Base-by-base conservation (phyloP, 1,284 basidiomycete genomes). In the Naganishia sp. region DNA sequence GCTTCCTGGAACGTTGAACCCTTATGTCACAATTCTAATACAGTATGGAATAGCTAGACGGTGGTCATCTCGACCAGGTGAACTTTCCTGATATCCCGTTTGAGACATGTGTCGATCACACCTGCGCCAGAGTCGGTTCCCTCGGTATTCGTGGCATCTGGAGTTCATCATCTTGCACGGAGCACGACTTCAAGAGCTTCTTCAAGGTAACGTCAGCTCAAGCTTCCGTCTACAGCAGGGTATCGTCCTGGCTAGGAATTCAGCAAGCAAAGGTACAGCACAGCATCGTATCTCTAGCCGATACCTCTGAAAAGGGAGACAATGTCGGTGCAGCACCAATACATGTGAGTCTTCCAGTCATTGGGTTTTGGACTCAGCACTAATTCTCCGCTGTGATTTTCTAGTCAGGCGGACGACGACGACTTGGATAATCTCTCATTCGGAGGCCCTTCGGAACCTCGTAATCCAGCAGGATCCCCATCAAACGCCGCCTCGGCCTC, bases 331-430 rank as follows among this genome's bases (percentile, higher is more conserved):
- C 61, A 63, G 18, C 61, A 53, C 23, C 61, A 63, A 35, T 63
- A 63, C 47, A 63, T 63, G 61, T 63, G 15, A 54, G 61, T 52
- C 10, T 18, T 3, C 25, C 6, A 23, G 2, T 17, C 28, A 10
- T 15, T 21, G 23, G 15, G 9, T 32, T 32, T 25, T 11, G 28
- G 25, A 18, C 28, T 17, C 13, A 39, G 54, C 18, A 4, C 42
- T 39, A 32, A 47, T 25, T 10, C 32, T 31, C 23, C 42, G 60
- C 18, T 66, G 3, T 31, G 23, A 35, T 17, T 32, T 13, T 43
- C 28, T 42, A 80, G 79, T 62, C 79, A 79, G 74, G 76, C 79
- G 60, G 79, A 80, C 68, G 79, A 80, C 56, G 79, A 80, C 45
- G 79, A 80, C 66, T 75, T 80, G 56, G 79, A 79, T 63, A 69